These are phyloP conservation scores for Cercospora janseana DNA, from an alignment of 2,329 filamentous ascomycete genomes.

Conservation along the genomic window DNA sequence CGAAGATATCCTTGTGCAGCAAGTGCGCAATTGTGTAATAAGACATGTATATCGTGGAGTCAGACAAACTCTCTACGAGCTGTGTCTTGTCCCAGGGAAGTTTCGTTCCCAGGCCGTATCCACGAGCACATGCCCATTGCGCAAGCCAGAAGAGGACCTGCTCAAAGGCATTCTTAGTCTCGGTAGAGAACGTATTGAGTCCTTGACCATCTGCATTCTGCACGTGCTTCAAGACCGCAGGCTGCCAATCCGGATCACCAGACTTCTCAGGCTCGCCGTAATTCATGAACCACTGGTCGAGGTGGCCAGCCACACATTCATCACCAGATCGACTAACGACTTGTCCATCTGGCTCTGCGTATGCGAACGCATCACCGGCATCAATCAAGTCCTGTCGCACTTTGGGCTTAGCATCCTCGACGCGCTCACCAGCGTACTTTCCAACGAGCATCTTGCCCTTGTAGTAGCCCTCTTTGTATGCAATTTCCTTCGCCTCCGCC, in stretches of 20 bases:
- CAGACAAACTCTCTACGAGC: slow-evolving; percentile 86
- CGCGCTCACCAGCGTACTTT: slow-evolving; percentile 81
- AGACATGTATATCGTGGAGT: slow-evolving; percentile 89
- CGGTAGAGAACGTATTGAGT: slow-evolving; percentile 73
- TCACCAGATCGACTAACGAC: slow-evolving; percentile 88
- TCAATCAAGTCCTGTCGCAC: slow-evolving; percentile 76
- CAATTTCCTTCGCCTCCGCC: slow-evolving; percentile 89
- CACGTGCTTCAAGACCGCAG: slow-evolving; percentile 70
- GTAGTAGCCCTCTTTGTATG: slow-evolving; percentile 97
- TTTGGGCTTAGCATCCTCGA: slow-evolving; percentile 82
- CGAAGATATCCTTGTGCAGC: slow-evolving; percentile 78
- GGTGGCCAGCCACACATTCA: slow-evolving; percentile 85
- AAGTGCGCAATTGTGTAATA: slow-evolving; percentile 62
- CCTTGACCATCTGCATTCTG: slow-evolving; percentile 62
- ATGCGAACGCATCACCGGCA: slow-evolving; percentile 77
- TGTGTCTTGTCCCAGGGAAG: slow-evolving; percentile 90
- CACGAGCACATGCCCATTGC: slow-evolving; percentile 91
- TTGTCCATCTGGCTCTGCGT: slow-evolving; percentile 87
- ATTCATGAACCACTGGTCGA: slow-evolving; percentile 98
- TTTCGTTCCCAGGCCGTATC: slow-evolving; percentile 88
- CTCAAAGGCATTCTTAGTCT: slow-evolving; percentile 63
- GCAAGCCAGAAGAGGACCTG: slow-evolving; percentile 88
- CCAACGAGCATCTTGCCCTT: slow-evolving; percentile 87
- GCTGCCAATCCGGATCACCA: slow-evolving; percentile 74
- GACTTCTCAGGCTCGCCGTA: slow-evolving; percentile 68